Conservation (phyloP, 805 yeast species). For the Hermanozyma aechmeae region DNA sequence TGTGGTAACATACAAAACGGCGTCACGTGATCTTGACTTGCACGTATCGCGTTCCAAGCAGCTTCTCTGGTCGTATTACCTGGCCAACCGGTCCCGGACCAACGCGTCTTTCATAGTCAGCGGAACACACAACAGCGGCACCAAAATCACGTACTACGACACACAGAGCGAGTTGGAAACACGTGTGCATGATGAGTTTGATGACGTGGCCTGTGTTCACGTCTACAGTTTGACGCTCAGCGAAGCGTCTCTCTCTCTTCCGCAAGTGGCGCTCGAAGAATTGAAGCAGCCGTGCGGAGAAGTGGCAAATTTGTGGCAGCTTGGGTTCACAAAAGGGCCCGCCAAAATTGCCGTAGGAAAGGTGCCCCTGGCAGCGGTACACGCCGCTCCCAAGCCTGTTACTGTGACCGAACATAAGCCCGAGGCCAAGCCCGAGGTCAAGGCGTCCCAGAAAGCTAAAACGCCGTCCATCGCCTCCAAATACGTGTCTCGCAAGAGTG, state of each 20-base stretch:
- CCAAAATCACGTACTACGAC: constrained; percentile 13
- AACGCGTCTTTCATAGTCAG: constrained; percentile 33
- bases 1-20: constrained; percentile 30
- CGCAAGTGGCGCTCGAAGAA: constrained; percentile 6
- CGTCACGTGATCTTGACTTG: constrained; percentile 31
- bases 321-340: too few relatives aligned
- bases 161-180: constrained; percentile 16
- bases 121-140: constrained; percentile 18
- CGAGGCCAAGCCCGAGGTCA: too few relatives aligned
- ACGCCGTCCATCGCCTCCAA: neutral
- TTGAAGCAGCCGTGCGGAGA: too few relatives aligned
- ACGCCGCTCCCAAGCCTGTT: too few relatives aligned
- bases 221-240: constrained; percentile 28
- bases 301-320: too few relatives aligned
- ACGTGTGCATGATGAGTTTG: constrained; percentile 15
- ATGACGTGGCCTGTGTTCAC: constrained; percentile 21
- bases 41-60: constrained; percentile 30
- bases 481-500: neutral
- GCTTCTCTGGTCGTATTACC: constrained; percentile 28
- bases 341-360: too few relatives aligned
- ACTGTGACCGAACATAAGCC: too few relatives aligned
- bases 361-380: too few relatives aligned
- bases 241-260: constrained; percentile 3
- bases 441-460: neutral
- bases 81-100: constrained; percentile 22